Percentiles rank a stretch among this genome's conserved stretches.
Evolutionary conservation across 2,329 filamentous ascomycete genomes (phyloP).

Genomic region (Juglanconis oblonga): DNA sequence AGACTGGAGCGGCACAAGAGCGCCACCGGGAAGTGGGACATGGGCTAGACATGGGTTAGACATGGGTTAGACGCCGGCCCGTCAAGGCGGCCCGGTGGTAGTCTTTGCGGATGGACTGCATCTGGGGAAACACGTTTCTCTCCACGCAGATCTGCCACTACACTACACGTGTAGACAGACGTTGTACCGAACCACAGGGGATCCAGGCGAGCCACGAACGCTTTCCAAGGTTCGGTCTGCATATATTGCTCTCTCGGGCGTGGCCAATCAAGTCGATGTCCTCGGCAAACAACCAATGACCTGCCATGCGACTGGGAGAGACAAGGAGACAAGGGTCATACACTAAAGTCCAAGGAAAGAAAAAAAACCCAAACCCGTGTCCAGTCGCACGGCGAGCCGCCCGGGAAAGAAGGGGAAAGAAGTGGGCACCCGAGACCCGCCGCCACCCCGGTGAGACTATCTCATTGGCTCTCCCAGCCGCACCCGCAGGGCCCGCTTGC

Average conservation of each 20-base stretch:
- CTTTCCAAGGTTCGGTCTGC: neutral
- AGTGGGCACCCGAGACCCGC: neutral
- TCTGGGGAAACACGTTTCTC: neutral
- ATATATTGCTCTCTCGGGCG: neutral
- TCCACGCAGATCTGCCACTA: too few relatives aligned
- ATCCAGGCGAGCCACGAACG: too few relatives aligned
- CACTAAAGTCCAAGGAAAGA: neutral
- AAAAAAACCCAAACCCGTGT: neutral
- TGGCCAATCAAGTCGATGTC: neutral
- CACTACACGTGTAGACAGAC: too few relatives aligned
- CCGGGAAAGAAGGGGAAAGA: neutral
- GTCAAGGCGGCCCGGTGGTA: conserved; percentile 16
- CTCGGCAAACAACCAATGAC: neutral
- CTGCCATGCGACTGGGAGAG: neutral
- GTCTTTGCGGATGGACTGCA: neutral
- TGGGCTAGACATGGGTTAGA: neutral
- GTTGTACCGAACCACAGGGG: too few relatives aligned
- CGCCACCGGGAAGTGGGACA: neutral
- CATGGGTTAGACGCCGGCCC: conserved; percentile 17
- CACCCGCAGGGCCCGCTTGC: neutral
- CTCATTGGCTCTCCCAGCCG: neutral
- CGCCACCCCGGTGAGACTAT: too few relatives aligned
- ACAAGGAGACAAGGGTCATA: neutral
- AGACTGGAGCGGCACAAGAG: neutral
- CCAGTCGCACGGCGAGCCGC: conserved; percentile 16